Base-by-base conservation (phyloP, 148 eudicot species). In the Silene latifolia region DNA sequence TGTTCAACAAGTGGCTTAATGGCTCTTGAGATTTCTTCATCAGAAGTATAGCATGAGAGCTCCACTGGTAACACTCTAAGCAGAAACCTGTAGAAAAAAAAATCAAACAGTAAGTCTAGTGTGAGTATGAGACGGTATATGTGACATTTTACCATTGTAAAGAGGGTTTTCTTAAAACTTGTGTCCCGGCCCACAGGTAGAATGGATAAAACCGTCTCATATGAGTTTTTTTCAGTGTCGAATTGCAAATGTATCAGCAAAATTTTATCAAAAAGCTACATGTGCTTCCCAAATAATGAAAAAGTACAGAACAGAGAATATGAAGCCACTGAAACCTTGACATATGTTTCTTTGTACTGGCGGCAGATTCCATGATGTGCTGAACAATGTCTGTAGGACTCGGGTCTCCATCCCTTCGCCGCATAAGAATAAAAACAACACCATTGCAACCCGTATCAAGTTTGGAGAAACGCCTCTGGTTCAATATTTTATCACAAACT, bases 361-460 rank as follows among this genome's bases (percentile, higher is more conserved):
- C 89, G 82, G 90, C 86, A 57, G 92, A 87, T 54, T 79, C 87
- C 96, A 95, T 85, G 88, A 95, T 87, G 80, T 86, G 88, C 78
- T 95, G 91, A 66, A 86, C 96, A 71, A 95, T 87, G 64, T 87
- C 89, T 77, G 81, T 84, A 39, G 97, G 91, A 71, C 89, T 84
- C 73, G 98, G 98, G 69, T 90, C 97, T 76, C 89, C 91, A 19
- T 89, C 90, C 83, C 81, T 86, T 78, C 80, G 90, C 63, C 85
- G 84, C 97, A 95, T 95, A 80, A 85, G 92, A 62, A 95, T 77
- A 67, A 95, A 86, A 44, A 92, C 86, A 79, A 95, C 93, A 56
- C 98, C 97, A 75, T 95, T 95, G 80, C 98, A 95, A 70, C 97
- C 98, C 4, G 98, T 79, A 76, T 95, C 98, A 35, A 92, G 89